Percentiles rank a stretch among this genome's conserved stretches.
These are phyloP conservation scores for Arthrinium puccinioides DNA, from an alignment of 2,329 filamentous ascomycete species.

Conservation along the genomic window DNA sequence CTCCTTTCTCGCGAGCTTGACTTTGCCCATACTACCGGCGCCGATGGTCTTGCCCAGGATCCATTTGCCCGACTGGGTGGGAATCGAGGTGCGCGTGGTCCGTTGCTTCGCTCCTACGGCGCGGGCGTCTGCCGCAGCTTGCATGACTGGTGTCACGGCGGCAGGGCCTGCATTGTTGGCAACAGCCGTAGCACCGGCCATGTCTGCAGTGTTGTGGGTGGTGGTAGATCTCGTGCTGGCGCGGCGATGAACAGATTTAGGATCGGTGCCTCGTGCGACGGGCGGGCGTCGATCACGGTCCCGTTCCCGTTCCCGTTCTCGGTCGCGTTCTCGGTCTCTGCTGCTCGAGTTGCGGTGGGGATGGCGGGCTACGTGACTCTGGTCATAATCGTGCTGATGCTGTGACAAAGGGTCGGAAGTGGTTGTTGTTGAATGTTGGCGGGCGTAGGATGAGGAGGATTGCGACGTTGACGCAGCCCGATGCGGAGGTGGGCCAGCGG, in stretches of 20 bases:
- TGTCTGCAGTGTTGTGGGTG: constrained; percentile 30
- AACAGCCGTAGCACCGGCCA: constrained; percentile 41
- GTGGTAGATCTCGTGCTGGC: constrained; percentile 42
- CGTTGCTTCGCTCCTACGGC: constrained; percentile 41
- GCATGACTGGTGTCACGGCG: constrained; percentile 39
- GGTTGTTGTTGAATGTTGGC: no score
- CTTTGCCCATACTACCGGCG: constrained; percentile 97
- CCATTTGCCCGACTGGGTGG: constrained; percentile 87
- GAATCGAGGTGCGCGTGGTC: constrained; percentile 72
- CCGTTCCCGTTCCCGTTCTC: no score
- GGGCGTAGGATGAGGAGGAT: no score
- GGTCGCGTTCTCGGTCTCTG: no score
- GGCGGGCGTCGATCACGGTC: constrained; percentile 48
- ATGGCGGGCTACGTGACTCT: constrained; percentile 56
- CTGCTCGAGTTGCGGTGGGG: constrained; percentile 58
- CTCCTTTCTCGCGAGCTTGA: constrained; percentile 87
- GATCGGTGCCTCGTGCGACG: constrained; percentile 47
- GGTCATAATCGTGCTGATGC: constrained; percentile 65
- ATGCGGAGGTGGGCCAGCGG: constrained; percentile 17
- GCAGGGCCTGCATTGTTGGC: constrained; percentile 47
- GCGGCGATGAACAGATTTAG: constrained; percentile 39
- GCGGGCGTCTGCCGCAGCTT: constrained; percentile 38
- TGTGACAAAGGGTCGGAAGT: constrained; percentile 24
- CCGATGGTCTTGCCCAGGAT: constrained; percentile 94
- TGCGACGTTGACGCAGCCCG: constrained; percentile 18